Percentiles rank a stretch among this genome's conserved stretches.
These are phyloP conservation scores for Arthromyces matolae DNA, from an alignment of 768 basidiomycete species.

Conservation along the genomic window DNA sequence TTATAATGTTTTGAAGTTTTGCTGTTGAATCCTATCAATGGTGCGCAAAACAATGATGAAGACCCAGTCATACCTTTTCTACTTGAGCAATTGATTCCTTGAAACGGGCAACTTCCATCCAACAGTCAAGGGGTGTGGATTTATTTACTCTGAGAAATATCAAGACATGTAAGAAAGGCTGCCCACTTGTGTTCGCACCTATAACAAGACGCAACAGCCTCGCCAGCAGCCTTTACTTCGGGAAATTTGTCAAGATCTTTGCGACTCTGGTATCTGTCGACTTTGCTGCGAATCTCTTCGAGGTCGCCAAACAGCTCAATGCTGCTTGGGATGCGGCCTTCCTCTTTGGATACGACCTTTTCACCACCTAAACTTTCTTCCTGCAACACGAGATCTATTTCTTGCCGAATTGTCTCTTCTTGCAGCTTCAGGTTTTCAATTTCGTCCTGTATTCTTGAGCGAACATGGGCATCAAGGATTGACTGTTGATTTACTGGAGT, in stretches of 20 bases:
- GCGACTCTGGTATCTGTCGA: constrained; percentile 64
- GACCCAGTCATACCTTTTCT: constrained; percentile 69
- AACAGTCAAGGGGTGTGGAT: constrained; percentile 64
- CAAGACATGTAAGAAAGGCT: not conserved
- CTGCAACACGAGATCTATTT: constrained; percentile 79
- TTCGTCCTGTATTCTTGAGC: constrained; percentile 67
- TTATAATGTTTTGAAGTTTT: constrained; percentile 59
- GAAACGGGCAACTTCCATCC: constrained; percentile 68
- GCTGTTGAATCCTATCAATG: no score
- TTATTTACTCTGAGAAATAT: constrained; percentile 42
- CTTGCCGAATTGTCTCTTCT: constrained; percentile 62
- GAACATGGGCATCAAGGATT: constrained; percentile 70
- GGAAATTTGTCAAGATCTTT: constrained; percentile 52
- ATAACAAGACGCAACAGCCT: constrained; percentile 73
- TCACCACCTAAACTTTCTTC: constrained; percentile 86
- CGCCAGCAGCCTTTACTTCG: constrained; percentile 51
- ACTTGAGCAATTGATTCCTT: constrained; percentile 62
- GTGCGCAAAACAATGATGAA: no score
- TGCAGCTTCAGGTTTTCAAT: constrained; percentile 61
- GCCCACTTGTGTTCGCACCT: constrained; percentile 42
- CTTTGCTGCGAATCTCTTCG: constrained; percentile 67
- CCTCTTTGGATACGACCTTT: constrained; percentile 45
- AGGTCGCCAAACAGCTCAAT: constrained; percentile 67
- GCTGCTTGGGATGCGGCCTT: constrained; percentile 52
- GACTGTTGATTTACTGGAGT: constrained; percentile 68